Evolutionary conservation across 257 asterid species (phyloP).

Genomic region (Cynanchum wilfordii): DNA sequence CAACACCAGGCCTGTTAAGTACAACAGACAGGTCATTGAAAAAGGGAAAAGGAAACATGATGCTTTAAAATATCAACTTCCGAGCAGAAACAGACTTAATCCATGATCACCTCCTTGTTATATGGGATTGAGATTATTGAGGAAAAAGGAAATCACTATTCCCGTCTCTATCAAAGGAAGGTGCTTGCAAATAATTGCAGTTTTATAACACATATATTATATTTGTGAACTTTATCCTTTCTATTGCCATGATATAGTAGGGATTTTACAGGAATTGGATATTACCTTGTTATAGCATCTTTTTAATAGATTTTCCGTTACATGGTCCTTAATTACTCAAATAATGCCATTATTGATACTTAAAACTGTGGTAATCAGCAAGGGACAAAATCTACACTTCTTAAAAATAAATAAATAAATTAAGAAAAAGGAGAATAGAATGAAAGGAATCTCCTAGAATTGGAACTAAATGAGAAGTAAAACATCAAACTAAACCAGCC

Average conservation of each 20-base stretch:
- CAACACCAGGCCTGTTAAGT: slow-evolving; percentile 71
- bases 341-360: neutral
- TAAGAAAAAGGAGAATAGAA: neutral
- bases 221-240: neutral
- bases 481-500: neutral
- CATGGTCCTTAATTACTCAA: neutral
- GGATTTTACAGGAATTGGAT: neutral
- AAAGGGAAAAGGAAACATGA: neutral
- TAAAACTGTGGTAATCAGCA: neutral
- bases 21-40: slow-evolving; percentile 2
- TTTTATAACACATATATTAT: neutral
- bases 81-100: neutral
- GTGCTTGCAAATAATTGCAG: neutral
- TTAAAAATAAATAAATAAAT: neutral
- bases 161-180: neutral
- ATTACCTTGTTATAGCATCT: neutral
- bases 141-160: neutral
- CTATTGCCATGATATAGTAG: neutral
- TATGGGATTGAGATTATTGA: neutral
- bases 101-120: neutral
- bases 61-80: neutral
- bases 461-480: neutral
- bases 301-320: neutral
- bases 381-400: neutral
- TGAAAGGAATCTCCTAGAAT: neutral